A percentile compares a stretch with the other conserved stretches of the same genome.
Conservation (phyloP, 2,329 filamentous ascomycete species). For the Diaporthe sp. region DNA sequence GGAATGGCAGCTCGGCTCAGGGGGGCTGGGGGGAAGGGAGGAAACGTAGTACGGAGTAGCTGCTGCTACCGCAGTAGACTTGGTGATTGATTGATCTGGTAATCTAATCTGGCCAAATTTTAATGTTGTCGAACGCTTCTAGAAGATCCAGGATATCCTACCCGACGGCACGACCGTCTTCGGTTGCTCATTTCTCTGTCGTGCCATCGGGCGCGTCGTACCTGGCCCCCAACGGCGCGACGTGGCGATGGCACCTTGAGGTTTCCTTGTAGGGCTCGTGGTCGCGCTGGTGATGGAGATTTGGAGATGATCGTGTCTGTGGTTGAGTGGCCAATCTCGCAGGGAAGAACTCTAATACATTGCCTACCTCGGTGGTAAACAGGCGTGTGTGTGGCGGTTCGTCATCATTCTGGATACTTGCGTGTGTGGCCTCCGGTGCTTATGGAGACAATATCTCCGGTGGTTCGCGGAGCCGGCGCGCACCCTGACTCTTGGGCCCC, state of each 20-base stretch:
- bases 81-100: background rate
- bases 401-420: conserved; percentile 8
- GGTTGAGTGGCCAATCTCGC: background rate
- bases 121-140: conserved; percentile 4
- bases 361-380: background rate
- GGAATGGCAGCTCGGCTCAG: conserved; percentile 10
- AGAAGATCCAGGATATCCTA: background rate
- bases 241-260: background rate
- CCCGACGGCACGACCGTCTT: background rate
- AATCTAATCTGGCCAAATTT: background rate
- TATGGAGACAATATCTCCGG: conserved; percentile 11
- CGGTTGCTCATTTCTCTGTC: conserved; percentile 7
- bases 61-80: conserved; percentile 3
- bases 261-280: background rate
- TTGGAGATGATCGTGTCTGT: background rate
- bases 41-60: background rate
- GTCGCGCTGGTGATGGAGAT: background rate
- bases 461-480: conserved; percentile 9
- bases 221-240: background rate
- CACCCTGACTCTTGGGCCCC: background rate
- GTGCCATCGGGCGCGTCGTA: conserved; percentile 19
- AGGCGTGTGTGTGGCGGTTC: background rate
- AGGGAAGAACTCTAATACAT: conserved; percentile 19
- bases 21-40: background rate
- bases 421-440: background rate